A percentile compares a stretch with the other conserved stretches of the same genome.
Evolutionary conservation across 257 asterid genomes (phyloP).

Genomic region (Paulownia fortunei): DNA sequence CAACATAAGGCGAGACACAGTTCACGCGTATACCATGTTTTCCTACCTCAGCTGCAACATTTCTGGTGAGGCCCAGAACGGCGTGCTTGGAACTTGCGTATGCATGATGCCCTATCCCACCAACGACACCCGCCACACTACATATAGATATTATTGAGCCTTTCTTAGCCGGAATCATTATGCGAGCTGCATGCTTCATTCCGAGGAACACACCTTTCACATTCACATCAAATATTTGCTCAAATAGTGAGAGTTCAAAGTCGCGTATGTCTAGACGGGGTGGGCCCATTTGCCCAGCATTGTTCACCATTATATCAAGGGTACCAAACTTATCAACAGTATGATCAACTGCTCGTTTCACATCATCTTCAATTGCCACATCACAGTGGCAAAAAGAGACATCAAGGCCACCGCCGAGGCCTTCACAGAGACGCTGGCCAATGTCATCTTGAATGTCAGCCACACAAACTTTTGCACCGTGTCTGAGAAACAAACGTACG

Average conservation of each 20-base stretch:
- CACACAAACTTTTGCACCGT: conserved; percentile 80
- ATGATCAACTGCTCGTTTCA: conserved; percentile 62
- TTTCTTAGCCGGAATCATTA: conserved; percentile 70
- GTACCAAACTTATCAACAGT: conserved; percentile 62
- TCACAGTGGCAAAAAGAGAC: conserved; percentile 59
- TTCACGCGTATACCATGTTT: conserved; percentile 71
- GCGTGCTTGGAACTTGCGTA: conserved; percentile 79
- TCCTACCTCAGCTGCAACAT: conserved; percentile 82
- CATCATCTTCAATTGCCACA: conserved; percentile 63
- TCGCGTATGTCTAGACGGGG: conserved; percentile 63
- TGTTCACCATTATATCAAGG: conserved; percentile 75
- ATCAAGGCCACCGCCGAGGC: conserved; percentile 32
- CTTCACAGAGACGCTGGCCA: conserved; percentile 49
- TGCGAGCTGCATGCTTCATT: conserved; percentile 81
- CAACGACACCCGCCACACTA: conserved; percentile 56
- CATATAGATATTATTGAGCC: conserved; percentile 65
- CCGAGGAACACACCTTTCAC: conserved; percentile 77
- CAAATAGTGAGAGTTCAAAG: conserved; percentile 52
- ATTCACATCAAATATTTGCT: conserved; percentile 58
- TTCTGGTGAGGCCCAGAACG: conserved; percentile 70
- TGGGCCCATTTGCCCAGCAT: conserved; percentile 66
- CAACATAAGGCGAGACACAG: conserved; percentile 76
- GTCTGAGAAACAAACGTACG: conserved; percentile 62
- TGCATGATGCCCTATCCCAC: conserved; percentile 66
- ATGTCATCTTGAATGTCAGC: conserved; percentile 66